phyloP scores from a whole-genome alignment of 169 alveolate genomes.

The Pseudocohnilembus persalinus region DNA sequence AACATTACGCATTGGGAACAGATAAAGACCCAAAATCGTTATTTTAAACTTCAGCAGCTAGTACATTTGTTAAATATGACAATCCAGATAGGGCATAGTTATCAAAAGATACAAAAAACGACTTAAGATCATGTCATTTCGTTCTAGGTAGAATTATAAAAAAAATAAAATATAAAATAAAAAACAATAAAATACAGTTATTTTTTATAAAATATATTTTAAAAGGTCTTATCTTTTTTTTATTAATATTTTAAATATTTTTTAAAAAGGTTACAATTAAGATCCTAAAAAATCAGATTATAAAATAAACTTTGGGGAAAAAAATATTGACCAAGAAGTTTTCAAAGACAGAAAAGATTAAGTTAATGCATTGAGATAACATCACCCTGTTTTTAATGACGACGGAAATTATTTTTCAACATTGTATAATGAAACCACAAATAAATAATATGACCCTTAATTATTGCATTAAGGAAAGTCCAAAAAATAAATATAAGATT shows the following conservation, averaged over 20 bases:
- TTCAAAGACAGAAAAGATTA: slow-evolving; percentile 27
- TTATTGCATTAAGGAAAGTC: slow-evolving; percentile 33
- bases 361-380: slow-evolving; percentile 29
- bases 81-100: slow-evolving; percentile 36
- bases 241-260: not conserved
- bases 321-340: slow-evolving; percentile 12
- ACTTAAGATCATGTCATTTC: slow-evolving; percentile 45
- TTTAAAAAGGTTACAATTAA: not conserved
- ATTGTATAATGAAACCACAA: slow-evolving; percentile 32
- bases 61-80: slow-evolving; percentile 14
- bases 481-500: slow-evolving; percentile 30
- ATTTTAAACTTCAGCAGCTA: slow-evolving; percentile 25
- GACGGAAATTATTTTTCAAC: slow-evolving; percentile 34
- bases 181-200: not conserved
- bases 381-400: slow-evolving; percentile 47
- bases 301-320: slow-evolving; percentile 10
- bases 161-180: not conserved
- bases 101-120: slow-evolving; percentile 48
- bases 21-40: slow-evolving; percentile 29
- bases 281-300: slow-evolving; percentile 10
- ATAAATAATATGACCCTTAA: slow-evolving; percentile 34
- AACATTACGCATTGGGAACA: slow-evolving; percentile 39
- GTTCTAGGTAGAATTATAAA: slow-evolving; percentile 15
- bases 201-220: not conserved
- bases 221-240: slow-evolving; percentile 5